phyloP scores from a whole-genome alignment of 2,329 filamentous ascomycete genomes.

The Microascus cirrosus region DNA sequence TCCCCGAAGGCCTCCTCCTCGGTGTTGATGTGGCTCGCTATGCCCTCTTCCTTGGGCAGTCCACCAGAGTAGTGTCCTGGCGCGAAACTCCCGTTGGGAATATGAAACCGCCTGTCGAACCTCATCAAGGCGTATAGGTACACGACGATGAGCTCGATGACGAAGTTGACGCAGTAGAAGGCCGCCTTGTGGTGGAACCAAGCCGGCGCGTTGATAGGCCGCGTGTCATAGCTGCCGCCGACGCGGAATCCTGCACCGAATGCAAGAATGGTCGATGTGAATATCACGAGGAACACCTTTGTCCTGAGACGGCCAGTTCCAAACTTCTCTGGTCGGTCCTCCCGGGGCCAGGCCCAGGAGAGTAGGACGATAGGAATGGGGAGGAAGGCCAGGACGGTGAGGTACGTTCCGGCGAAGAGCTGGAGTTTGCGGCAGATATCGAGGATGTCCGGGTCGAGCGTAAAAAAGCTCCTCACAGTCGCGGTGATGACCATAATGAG shows the following conservation, averaged over 20 bases:
- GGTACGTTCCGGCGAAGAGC: constrained; percentile 53
- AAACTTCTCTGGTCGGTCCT: constrained; percentile 31
- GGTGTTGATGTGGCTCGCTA: not conserved
- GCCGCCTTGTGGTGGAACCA: constrained; percentile 61
- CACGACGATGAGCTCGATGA: constrained; percentile 60
- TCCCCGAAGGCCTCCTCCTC: constrained; percentile 1
- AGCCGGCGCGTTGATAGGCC: constrained; percentile 41
- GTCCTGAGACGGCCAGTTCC: constrained; percentile 55
- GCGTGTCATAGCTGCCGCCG: constrained; percentile 42
- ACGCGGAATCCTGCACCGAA: constrained; percentile 61
- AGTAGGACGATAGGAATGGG: constrained; percentile 44
- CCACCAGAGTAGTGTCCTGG: constrained; percentile 24
- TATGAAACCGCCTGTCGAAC: constrained; percentile 64
- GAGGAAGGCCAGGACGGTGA: constrained; percentile 48
- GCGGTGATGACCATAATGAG: constrained; percentile 56
- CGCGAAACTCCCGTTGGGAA: constrained; percentile 57
- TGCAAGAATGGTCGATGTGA: constrained; percentile 47
- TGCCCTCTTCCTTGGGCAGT: not conserved
- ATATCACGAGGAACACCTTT: constrained; percentile 55
- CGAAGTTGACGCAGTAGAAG: constrained; percentile 75
- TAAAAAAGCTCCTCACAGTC: constrained; percentile 57
- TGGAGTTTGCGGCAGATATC: constrained; percentile 50
- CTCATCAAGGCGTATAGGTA: constrained; percentile 54
- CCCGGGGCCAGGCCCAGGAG: constrained; percentile 38
- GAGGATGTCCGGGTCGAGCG: constrained; percentile 37